Conservation (phyloP, 2,329 filamentous ascomycete genomes). For the Hirsutella minnesotensis region DNA sequence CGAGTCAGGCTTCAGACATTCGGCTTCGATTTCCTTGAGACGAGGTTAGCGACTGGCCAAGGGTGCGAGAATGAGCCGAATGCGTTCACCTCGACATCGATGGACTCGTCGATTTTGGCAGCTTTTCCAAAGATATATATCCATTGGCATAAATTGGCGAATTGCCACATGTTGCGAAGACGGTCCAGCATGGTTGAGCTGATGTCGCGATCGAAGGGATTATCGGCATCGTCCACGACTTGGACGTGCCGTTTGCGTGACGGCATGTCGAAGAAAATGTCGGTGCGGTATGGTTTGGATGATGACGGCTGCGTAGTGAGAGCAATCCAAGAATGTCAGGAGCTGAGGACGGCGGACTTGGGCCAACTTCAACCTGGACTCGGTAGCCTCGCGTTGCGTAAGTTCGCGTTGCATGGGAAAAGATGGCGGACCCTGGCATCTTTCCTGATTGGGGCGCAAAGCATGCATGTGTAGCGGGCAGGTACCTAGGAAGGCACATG, state of each 20-base stretch:
- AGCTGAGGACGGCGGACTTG: no score
- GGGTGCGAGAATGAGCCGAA: not conserved
- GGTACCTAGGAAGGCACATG: no score
- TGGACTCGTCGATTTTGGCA: conserved; percentile 78
- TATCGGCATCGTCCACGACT: not conserved
- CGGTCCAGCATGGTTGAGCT: conserved; percentile 38
- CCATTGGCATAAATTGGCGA: conserved; percentile 88
- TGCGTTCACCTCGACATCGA: conserved; percentile 71
- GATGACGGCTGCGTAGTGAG: no score
- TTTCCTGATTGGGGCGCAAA: no score
- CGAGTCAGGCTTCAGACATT: conserved; percentile 74
- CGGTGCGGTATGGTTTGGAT: not conserved
- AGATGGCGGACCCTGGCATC: not conserved
- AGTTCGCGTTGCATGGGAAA: not conserved
- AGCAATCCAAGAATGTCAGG: no score
- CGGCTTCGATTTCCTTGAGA: conserved; percentile 68
- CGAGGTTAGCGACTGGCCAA: not conserved
- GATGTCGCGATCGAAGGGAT: not conserved
- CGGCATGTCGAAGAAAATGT: conserved; percentile 3
- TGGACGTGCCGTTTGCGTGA: conserved; percentile 4
- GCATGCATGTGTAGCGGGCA: no score
- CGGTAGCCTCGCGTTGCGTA: no score
- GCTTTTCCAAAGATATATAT: conserved; percentile 81
- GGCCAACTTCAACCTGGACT: no score
- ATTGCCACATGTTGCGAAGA: conserved; percentile 89